Evolutionary conservation across 768 basidiomycete genomes (phyloP).

Genomic region (Tulasnella calospora): DNA sequence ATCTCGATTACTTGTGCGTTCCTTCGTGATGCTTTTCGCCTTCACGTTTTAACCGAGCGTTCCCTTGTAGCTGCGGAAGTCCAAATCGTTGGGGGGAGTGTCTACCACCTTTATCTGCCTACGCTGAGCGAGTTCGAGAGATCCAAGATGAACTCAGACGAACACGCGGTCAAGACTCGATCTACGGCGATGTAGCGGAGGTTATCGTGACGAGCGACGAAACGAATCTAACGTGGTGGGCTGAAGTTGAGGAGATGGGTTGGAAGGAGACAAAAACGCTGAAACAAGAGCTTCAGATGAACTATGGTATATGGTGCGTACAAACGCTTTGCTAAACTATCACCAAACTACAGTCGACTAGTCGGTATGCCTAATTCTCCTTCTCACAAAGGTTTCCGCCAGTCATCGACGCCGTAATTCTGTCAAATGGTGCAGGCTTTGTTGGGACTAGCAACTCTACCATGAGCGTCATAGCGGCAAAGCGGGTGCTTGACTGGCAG

Average conservation of each 20-base stretch:
- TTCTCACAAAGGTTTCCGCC: conserved; percentile 55
- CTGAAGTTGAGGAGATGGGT: not conserved
- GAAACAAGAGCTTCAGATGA: not conserved
- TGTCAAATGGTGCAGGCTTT: conserved; percentile 60
- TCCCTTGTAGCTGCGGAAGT: not conserved
- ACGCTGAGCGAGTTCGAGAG: not conserved
- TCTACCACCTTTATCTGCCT: not conserved
- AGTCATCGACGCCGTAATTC: conserved; percentile 65
- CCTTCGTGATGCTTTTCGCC: not conserved
- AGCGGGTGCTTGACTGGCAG: conserved; percentile 62
- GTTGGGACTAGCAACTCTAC: conserved; percentile 68
- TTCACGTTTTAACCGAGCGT: not conserved
- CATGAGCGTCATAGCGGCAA: conserved; percentile 60
- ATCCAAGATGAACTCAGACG: conserved; percentile 17
- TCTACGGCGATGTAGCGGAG: not conserved
- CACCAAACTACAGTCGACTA: not conserved
- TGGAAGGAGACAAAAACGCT: not conserved
- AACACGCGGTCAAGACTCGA: not conserved
- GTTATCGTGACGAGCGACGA: conserved; percentile 29
- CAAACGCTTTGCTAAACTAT: not conserved
- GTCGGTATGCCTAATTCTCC: not conserved
- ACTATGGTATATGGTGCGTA: not conserved
- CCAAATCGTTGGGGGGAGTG: not conserved
- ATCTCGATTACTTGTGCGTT: conserved; percentile 3
- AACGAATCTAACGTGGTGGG: not conserved